Evolutionary conservation across 306 rosid genomes (phyloP), one percentile per base, ranked within the genome.

Genomic region (Begonia peltatifolia): DNA sequence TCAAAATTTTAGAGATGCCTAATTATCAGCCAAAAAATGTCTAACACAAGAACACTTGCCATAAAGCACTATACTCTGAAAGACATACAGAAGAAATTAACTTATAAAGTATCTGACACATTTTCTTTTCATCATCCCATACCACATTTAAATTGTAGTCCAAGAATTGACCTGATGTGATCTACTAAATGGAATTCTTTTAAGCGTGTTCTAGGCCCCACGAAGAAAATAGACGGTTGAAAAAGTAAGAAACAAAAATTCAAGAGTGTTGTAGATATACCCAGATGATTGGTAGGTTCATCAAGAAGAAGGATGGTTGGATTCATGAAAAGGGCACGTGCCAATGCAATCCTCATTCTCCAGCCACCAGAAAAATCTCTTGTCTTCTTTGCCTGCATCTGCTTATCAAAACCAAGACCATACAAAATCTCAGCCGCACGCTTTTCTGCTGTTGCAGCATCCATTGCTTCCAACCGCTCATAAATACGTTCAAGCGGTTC

Each of bases 291-390:
- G 57, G 99, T 92, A 10, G 99, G 96, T 75, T 92, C 99, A 72
- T 92, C 96, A 62, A 92, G 94, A 42, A 92, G 62, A 60, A 92
- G 79, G 73, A 92, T 73, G 52, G 99, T 92, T 46, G 99, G 99
- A 13, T 92, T 92, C 66, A 92, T 92, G 69, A 92, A 92, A 5
- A 92, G 66, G 41, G 99, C 96, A 25, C 96, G 87, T 23, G 96
- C 99, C 63, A 92, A 72, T 47, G 96, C 96, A 69, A 92, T 92
- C 69, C 99, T 86, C 99, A 92, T 92, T 58, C 99, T 92, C 99
- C 99, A 92, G 52, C 99, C 99, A 73, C 99, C 99, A 47, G 99
- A 92, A 72, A 92, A 92, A 69, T 92, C 99, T 12, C 81, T 66
- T 0, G 96, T 92, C 70, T 79, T 86, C 84, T 86, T 86, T 22